These are phyloP conservation scores for Drechslerella dactyloides DNA, from an alignment of 2,329 filamentous ascomycete genomes.

Conservation along the genomic window DNA sequence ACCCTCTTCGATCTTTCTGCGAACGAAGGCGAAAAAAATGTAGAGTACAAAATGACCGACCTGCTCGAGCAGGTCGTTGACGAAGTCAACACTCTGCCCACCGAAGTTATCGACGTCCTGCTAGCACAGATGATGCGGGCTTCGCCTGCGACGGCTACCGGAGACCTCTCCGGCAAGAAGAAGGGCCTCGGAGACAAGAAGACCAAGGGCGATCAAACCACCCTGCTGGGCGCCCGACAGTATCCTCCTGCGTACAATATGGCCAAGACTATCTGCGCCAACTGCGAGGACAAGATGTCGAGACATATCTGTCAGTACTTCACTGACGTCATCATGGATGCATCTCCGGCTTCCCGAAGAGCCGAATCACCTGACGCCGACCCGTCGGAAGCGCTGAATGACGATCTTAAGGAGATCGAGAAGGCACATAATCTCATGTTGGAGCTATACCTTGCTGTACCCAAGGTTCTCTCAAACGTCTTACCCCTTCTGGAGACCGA, in stretches of 20 bases:
- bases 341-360: constrained; percentile 63
- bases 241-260: constrained; percentile 87
- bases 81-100: constrained; percentile 77
- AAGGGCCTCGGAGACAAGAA: constrained; percentile 57
- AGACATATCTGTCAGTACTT: constrained; percentile 95
- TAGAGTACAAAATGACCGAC: constrained; percentile 89
- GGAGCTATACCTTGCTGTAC: constrained; percentile 91
- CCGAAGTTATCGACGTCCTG: constrained; percentile 86
- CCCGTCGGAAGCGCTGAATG: constrained; percentile 69
- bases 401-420: constrained; percentile 82
- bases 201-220: constrained; percentile 69
- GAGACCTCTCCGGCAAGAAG: constrained; percentile 26
- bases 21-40: constrained; percentile 87
- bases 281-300: constrained; percentile 90
- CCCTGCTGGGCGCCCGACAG: constrained; percentile 35
- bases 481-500: constrained; percentile 93
- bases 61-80: constrained; percentile 86
- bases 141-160: constrained; percentile 64
- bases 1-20: constrained; percentile 88
- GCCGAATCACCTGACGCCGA: constrained; percentile 58
- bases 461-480: constrained; percentile 86
- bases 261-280: constrained; percentile 91
- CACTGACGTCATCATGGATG: constrained; percentile 92
- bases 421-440: constrained; percentile 89
- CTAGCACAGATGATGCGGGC: constrained; percentile 94